phyloP scores from a whole-genome alignment of 768 basidiomycete species.

The Tylopilus sp. region DNA sequence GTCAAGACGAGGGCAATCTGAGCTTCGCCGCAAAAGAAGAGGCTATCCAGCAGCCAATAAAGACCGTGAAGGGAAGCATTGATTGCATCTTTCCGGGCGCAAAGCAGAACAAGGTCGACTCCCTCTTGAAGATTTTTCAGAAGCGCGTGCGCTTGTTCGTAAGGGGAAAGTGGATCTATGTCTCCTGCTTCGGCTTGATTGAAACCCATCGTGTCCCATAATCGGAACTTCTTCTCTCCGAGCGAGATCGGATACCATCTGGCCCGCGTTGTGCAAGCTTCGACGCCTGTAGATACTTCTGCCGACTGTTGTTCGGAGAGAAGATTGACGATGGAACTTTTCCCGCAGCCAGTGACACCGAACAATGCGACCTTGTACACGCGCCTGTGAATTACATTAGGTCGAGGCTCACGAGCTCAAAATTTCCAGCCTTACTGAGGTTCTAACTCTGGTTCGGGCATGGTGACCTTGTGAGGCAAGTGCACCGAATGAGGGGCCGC shows the following conservation, averaged over 20 bases:
- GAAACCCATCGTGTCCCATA: slow-evolving; percentile 36
- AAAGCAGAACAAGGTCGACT: slow-evolving; percentile 39
- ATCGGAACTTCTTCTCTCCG: slow-evolving; percentile 18
- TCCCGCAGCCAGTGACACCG: slow-evolving; percentile 29
- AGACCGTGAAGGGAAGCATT: slow-evolving; percentile 34
- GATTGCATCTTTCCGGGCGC: slow-evolving; percentile 38
- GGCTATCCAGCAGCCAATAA: slow-evolving; percentile 35
- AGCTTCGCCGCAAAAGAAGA: slow-evolving; percentile 36
- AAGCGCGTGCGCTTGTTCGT: slow-evolving; percentile 31
- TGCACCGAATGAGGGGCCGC: not conserved
- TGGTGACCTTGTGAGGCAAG: not conserved
- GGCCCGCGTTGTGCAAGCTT: slow-evolving; percentile 33
- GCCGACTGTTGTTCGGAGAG: slow-evolving; percentile 29
- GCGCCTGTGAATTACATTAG: slow-evolving; percentile 14
- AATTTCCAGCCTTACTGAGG: slow-evolving; percentile 15
- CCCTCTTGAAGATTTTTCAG: slow-evolving; percentile 33
- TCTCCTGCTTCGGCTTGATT: slow-evolving; percentile 21
- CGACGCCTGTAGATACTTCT: slow-evolving; percentile 25
- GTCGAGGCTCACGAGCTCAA: not conserved
- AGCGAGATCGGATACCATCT: slow-evolving; percentile 20
- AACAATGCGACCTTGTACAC: slow-evolving; percentile 25
- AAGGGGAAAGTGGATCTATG: slow-evolving; percentile 19
- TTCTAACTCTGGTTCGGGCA: not conserved
- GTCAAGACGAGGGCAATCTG: slow-evolving; percentile 39
- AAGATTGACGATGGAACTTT: slow-evolving; percentile 31